Conservation (phyloP, 2,329 filamentous ascomycete genomes). For the Hypomyces perniciosus region DNA sequence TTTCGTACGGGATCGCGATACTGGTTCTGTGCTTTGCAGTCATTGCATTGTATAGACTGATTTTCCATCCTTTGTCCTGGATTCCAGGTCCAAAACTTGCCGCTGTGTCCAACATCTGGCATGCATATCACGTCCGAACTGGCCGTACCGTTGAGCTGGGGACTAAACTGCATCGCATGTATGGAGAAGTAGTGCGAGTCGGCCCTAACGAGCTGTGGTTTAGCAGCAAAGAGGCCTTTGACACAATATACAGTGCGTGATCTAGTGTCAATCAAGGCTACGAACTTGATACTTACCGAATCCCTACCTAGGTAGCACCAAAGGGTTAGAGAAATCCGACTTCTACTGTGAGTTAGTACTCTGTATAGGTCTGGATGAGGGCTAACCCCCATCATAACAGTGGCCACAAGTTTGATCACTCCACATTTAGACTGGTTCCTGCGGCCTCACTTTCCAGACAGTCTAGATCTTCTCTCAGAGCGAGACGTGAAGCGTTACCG, state of each 20-base stretch:
- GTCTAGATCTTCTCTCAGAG: constrained; percentile 47
- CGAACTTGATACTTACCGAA: neutral
- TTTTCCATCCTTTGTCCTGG: constrained; percentile 37
- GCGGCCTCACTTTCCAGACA: constrained; percentile 33
- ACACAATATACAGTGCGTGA: constrained; percentile 40
- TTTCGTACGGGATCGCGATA: neutral
- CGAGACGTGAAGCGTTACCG: constrained; percentile 41
- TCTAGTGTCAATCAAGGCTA: too few relatives aligned
- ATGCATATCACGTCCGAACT: constrained; percentile 39
- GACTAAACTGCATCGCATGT: constrained; percentile 37
- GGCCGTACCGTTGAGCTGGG: constrained; percentile 38
- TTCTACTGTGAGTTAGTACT: constrained; percentile 40
- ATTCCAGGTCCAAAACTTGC: constrained; percentile 43
- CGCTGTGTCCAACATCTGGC: constrained; percentile 43
- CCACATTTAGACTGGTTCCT: constrained; percentile 36
- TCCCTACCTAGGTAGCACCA: constrained; percentile 33
- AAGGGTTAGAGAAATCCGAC: constrained; percentile 45
- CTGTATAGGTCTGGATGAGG: neutral
- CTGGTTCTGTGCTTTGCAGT: constrained; percentile 10
- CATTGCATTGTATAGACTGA: constrained; percentile 32
- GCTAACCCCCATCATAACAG: constrained; percentile 20
- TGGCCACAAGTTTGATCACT: constrained; percentile 40
- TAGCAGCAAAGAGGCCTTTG: constrained; percentile 41
- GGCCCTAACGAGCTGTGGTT: constrained; percentile 51
- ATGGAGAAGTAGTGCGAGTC: constrained; percentile 47